phyloP scores from a whole-genome alignment of 108 stramenopile genomes.

The Cyclotella choctawhatcheeana region DNA sequence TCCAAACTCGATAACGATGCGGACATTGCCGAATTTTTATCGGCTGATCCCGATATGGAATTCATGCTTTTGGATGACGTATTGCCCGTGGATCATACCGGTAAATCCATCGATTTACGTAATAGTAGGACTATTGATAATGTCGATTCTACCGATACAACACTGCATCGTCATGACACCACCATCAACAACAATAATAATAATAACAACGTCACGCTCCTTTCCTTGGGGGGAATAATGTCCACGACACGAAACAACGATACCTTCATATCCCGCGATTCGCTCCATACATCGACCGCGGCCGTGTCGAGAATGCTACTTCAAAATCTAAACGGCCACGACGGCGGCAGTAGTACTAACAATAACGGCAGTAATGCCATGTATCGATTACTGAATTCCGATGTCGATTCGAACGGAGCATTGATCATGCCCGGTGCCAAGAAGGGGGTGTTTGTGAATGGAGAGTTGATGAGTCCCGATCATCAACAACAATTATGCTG shows the following conservation, averaged over 20 bases:
- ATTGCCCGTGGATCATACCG: slow-evolving; percentile 69
- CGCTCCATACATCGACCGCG: slow-evolving; percentile 18
- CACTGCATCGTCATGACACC: too few species aligned
- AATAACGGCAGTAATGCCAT: too few species aligned
- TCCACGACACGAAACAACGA: slow-evolving; percentile 34
- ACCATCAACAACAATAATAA: slow-evolving; percentile 1
- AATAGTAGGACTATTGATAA: background rate
- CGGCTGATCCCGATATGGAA: slow-evolving; percentile 73
- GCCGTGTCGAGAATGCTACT: slow-evolving; percentile 12
- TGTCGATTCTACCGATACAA: background rate
- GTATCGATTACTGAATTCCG: background rate
- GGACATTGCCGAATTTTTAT: slow-evolving; percentile 69
- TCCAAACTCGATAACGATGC: slow-evolving; percentile 45
- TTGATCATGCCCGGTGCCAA: slow-evolving; percentile 10
- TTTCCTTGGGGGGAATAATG: slow-evolving; percentile 47
- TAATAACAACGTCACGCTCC: slow-evolving; percentile 28
- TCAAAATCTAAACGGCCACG: background rate
- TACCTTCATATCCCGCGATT: slow-evolving; percentile 29
- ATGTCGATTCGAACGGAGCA: slow-evolving; percentile 7
- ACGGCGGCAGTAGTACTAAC: too few species aligned
- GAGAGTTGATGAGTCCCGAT: background rate
- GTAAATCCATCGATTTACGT: slow-evolving; percentile 53
- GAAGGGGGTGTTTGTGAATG: slow-evolving; percentile 7
- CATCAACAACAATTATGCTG: background rate
- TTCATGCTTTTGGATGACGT: slow-evolving; percentile 96